phyloP scores from a whole-genome alignment of 2,329 filamentous ascomycete species.

The Beauveria rudraprayagi region DNA sequence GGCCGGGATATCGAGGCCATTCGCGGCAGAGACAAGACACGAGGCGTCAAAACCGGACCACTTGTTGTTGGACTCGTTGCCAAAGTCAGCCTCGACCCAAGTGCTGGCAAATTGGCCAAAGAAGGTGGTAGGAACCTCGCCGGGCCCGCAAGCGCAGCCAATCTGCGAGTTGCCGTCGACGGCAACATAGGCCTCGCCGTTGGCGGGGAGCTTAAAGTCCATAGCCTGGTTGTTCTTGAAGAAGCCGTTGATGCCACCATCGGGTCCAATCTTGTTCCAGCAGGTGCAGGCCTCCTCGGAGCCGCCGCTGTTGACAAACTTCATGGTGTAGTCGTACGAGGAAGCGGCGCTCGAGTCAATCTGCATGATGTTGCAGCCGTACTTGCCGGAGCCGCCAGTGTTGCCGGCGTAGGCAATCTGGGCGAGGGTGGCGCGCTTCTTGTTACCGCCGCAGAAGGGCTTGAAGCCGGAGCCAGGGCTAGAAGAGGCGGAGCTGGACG shows the following conservation, averaged over 20 bases:
- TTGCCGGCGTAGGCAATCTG: slow-evolving; percentile 43
- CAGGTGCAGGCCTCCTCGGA: slow-evolving; percentile 31
- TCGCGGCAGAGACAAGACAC: slow-evolving; percentile 34
- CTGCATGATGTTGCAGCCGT: slow-evolving; percentile 46
- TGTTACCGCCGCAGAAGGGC: slow-evolving; percentile 27
- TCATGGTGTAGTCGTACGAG: slow-evolving; percentile 37
- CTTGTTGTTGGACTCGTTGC: slow-evolving; percentile 34
- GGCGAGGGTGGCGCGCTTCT: slow-evolving; percentile 38
- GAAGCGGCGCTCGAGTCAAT: slow-evolving; percentile 27
- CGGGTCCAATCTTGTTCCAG: slow-evolving; percentile 46
- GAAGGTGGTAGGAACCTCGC: slow-evolving; percentile 25
- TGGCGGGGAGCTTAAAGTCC: slow-evolving; percentile 32
- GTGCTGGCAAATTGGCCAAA: slow-evolving; percentile 35
- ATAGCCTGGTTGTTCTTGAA: slow-evolving; percentile 34
- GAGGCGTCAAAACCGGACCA: slow-evolving; percentile 46
- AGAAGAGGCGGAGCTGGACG: slow-evolving; percentile 1
- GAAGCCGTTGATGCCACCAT: slow-evolving; percentile 39
- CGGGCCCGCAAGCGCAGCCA: slow-evolving; percentile 35
- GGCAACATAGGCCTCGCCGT: slow-evolving; percentile 33
- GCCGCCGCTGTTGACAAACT: slow-evolving; percentile 31
- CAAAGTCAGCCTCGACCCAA: slow-evolving; percentile 45
- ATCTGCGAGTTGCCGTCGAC: slow-evolving; percentile 41
- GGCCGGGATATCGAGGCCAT: slow-evolving; percentile 24
- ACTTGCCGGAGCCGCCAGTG: slow-evolving; percentile 28
- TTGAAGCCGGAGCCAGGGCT: slow-evolving; percentile 16